These are phyloP conservation scores for Polyplosphaeria fusca DNA, from an alignment of 495 filamentous ascomycete genomes.

Conservation along the genomic window DNA sequence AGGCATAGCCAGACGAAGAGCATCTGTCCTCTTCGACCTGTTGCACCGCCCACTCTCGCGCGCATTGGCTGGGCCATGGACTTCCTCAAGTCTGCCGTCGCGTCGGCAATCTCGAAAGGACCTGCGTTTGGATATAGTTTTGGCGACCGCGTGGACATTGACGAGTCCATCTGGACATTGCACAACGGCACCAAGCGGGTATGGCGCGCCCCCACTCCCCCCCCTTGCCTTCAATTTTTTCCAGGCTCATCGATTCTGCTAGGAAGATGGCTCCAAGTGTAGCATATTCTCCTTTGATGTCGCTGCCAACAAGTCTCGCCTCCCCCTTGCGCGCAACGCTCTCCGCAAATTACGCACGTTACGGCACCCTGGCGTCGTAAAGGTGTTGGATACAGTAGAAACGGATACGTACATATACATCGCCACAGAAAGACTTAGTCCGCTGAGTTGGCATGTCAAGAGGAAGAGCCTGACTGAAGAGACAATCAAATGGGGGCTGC, in stretches of 20 bases:
- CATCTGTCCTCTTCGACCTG: background rate
- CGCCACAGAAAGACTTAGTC: constrained; percentile 83
- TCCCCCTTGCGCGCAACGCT: constrained; percentile 88
- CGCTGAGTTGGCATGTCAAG: constrained; percentile 80
- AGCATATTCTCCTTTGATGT: constrained; percentile 96
- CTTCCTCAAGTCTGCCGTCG: constrained; percentile 94
- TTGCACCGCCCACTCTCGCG: background rate
- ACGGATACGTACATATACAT: constrained; percentile 93
- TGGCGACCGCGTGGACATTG: constrained; percentile 82
- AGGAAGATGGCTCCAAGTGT: constrained; percentile 92
- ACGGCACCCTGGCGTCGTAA: constrained; percentile 89
- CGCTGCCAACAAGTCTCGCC: constrained; percentile 66
- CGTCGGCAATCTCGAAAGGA: constrained; percentile 92
- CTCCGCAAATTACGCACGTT: constrained; percentile 87
- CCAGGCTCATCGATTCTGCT: no score
- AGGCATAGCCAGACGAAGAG: background rate
- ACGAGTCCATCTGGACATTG: constrained; percentile 87
- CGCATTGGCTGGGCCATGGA: constrained; percentile 60
- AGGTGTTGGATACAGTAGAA: constrained; percentile 90
- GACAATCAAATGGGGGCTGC: constrained; percentile 92
- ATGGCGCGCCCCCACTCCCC: constrained; percentile 34
- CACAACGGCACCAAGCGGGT: constrained; percentile 90
- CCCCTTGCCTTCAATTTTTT: no score
- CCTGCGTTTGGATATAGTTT: constrained; percentile 88
- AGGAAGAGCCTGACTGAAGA: constrained; percentile 79